Evolutionary conservation across 1,139 yeast genomes (phyloP), one percentile per base, ranked within the genome.

Genomic region (Yamadazyma triangularis): DNA sequence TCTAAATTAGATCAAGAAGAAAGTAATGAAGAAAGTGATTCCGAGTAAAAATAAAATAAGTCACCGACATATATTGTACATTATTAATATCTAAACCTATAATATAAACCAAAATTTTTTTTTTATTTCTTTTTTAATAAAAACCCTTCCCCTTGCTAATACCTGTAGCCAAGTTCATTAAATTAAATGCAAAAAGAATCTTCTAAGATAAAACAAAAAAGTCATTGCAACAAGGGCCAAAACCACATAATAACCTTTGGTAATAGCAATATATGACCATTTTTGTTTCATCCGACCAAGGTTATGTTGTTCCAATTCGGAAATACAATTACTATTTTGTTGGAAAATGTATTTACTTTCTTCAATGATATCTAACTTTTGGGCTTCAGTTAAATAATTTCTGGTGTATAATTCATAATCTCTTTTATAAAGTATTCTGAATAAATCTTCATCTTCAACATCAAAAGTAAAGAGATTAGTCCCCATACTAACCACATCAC

Each of bases 361-460:
- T 29, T 75, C 73, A 30, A 85, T 79, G 39, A 86, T 70, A 36
- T 79, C 85, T 39, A 62, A 57, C 58, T 85, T 85, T 54, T 85
- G 84, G 24, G 63, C 64, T 55, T 84, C 94, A 8, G 82, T 69
- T 39, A 86, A 64, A 8, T 60, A 64, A 44, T 76, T 72, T 51
- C 94, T 72, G 8, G 95, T 85, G 31, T 76, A 76, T 37, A 84
- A 62, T 58, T 86, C 95, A 56, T 79, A 85, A 42, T 81, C 84
- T 46, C 83, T 70, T 63, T 84, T 85, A 60, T 80, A 86, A 22
- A 64, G 56, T 28, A 77, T 56, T 49, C 94, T 71, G 41, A 85
- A 69, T 33, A 70, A 64, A 43, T 77, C 72, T 50, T 79, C 86
- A 47, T 81, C 87, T 24, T 77, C 78, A 18, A 76, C 83, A 40